Percentiles rank a stretch among this genome's conserved stretches.
Conservation (phyloP, 2,329 filamentous ascomycete genomes). For the Hyphodiscus sp. region DNA sequence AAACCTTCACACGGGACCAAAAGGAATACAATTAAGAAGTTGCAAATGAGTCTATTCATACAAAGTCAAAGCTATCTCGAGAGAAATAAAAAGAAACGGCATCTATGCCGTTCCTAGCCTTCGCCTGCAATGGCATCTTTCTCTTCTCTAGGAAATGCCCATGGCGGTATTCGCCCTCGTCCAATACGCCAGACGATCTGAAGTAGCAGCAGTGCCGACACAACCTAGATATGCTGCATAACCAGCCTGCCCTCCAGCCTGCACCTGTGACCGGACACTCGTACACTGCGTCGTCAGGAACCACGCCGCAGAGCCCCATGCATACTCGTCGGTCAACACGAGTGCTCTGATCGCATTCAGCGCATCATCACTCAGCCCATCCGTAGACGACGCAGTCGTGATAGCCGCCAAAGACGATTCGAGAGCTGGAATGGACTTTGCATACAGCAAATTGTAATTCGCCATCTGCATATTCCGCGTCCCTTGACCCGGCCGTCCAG, state of each 20-base stretch:
- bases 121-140: not conserved
- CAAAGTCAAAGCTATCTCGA: too few species aligned
- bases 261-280: slow-evolving; percentile 38
- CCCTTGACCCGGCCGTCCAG: slow-evolving; percentile 48
- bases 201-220: slow-evolving; percentile 42
- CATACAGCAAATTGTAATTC: slow-evolving; percentile 49
- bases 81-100: too few species aligned
- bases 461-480: slow-evolving; percentile 60
- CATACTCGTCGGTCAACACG: slow-evolving; percentile 42
- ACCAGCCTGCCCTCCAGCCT: slow-evolving; percentile 36
- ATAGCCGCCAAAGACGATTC: slow-evolving; percentile 28
- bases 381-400: slow-evolving; percentile 24
- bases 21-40: too few species aligned
- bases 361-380: slow-evolving; percentile 30
- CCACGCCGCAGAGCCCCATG: slow-evolving; percentile 56
- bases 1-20: too few species aligned
- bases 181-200: slow-evolving; percentile 44
- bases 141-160: slow-evolving; percentile 11
- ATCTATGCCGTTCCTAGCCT: not conserved
- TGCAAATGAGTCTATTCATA: too few species aligned
- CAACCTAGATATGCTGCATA: slow-evolving; percentile 50
- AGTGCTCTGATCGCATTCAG: slow-evolving; percentile 41
- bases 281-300: slow-evolving; percentile 50
- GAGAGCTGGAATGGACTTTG: slow-evolving; percentile 39
- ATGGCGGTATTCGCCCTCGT: slow-evolving; percentile 38